Conservation (phyloP, 768 basidiomycete genomes). For the Auriscalpium orientale region DNA sequence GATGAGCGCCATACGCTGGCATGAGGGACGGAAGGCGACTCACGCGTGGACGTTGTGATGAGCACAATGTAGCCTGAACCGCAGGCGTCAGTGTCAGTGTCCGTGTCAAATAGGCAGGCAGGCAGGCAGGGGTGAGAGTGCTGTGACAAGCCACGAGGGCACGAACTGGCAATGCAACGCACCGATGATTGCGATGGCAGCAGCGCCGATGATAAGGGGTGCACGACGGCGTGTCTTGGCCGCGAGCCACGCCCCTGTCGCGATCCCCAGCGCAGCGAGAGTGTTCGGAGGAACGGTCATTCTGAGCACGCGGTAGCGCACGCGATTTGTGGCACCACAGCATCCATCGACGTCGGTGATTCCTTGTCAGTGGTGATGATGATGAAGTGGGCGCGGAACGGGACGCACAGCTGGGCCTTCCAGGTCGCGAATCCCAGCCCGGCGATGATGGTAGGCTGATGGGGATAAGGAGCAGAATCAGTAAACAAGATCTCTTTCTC, state of each 20-base stretch:
- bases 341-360: too few species aligned
- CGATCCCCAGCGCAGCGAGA: conserved; percentile 42
- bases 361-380: too few species aligned
- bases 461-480: neutral
- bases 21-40: conserved; percentile 10
- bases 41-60: conserved; percentile 38
- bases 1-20: neutral
- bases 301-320: conserved; percentile 20
- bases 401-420: conserved; percentile 49
- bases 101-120: neutral
- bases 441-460: conserved; percentile 51
- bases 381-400: too few species aligned
- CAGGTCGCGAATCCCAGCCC: conserved; percentile 49
- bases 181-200: conserved; percentile 46
- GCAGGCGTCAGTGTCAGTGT: neutral
- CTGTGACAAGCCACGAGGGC: too few species aligned
- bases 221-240: conserved; percentile 38
- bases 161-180: neutral
- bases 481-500: neutral
- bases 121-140: too few species aligned
- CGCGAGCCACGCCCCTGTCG: conserved; percentile 44
- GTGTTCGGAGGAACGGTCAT: conserved; percentile 55
- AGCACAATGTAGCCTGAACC: conserved; percentile 47
- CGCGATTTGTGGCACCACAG: neutral
- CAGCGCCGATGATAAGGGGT: conserved; percentile 45